These are phyloP conservation scores for Fusarium sororula DNA, from an alignment of 2,329 filamentous ascomycete species.

Conservation along the genomic window DNA sequence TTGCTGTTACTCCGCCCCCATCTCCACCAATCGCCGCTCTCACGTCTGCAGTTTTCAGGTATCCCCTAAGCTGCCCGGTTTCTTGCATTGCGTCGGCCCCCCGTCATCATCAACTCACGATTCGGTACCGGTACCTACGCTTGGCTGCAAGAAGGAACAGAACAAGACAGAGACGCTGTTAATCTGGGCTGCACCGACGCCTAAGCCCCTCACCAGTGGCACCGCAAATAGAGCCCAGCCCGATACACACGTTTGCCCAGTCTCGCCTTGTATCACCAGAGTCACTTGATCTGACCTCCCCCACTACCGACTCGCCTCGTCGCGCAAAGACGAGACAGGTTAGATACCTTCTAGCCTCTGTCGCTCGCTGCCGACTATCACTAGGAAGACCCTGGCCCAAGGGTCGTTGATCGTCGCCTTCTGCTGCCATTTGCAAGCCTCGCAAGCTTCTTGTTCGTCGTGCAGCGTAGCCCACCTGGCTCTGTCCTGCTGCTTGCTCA, in stretches of 20 bases:
- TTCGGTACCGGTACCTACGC: constrained; percentile 4
- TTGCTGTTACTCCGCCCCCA: constrained; percentile 25
- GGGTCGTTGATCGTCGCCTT: constrained; percentile 39
- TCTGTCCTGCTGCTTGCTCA: constrained; percentile 23
- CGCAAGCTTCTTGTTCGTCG: constrained; percentile 23
- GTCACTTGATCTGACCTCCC: constrained; percentile 17
- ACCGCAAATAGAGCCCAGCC: constrained; percentile 19
- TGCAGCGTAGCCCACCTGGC: constrained; percentile 28
- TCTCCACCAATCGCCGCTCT: constrained; percentile 32
- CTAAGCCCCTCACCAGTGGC: constrained; percentile 40
- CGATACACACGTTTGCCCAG: constrained; percentile 22
- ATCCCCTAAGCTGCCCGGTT: constrained; percentile 26
- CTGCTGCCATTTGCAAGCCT: constrained; percentile 36
- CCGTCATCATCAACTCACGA: constrained; percentile 18
- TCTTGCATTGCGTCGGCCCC: constrained; percentile 23
- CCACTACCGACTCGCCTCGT: constrained; percentile 33
- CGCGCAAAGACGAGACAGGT: constrained; percentile 21
- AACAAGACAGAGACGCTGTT: neutral
- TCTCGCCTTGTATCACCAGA: constrained; percentile 19
- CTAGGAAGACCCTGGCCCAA: constrained; percentile 38
- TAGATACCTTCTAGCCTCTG: constrained; percentile 9
- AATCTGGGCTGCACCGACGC: constrained; percentile 27
- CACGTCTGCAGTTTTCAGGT: constrained; percentile 15
- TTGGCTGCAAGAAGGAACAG: constrained; percentile 5
- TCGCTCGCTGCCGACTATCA: neutral